Evolutionary conservation across 129 eudicot species (phyloP).

Genomic region (Artemisia tridentata): DNA sequence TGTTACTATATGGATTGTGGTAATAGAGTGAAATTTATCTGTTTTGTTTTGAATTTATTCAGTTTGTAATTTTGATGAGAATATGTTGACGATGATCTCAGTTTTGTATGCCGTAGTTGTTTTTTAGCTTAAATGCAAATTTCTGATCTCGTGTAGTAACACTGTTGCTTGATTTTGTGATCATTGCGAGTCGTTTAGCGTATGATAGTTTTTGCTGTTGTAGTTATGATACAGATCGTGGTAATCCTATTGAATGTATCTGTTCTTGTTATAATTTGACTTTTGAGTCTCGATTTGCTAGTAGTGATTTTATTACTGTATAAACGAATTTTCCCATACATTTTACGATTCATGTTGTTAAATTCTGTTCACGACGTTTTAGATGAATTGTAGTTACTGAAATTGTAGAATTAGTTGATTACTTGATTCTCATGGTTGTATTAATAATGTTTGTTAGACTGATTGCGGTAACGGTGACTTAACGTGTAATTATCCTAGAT

Average conservation of each 20-base stretch:
- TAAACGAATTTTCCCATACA: no score
- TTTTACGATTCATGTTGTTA: no score
- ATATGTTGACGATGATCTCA: neutral
- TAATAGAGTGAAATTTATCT: no score
- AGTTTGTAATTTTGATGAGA: neutral
- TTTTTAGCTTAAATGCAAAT: constrained; percentile 14
- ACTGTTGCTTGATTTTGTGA: constrained; percentile 1
- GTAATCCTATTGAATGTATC: neutral
- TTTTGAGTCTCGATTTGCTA: neutral
- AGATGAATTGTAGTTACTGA: neutral
- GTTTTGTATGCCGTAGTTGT: neutral
- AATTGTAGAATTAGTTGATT: neutral
- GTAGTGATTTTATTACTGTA: no score
- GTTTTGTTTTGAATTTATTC: no score
- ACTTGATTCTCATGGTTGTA: constrained; percentile 8
- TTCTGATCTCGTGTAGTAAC: neutral
- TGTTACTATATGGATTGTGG: no score
- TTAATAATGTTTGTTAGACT: neutral
- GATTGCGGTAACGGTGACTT: neutral
- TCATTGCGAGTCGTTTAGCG: neutral
- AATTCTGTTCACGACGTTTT: no score
- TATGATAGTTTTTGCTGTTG: no score
- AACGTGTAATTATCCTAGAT: neutral
- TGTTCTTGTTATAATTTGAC: neutral
- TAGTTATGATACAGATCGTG: no score